Evolutionary conservation across 2,329 filamentous ascomycete genomes (phyloP).

Genomic region (Colletotrichum shisoi): DNA sequence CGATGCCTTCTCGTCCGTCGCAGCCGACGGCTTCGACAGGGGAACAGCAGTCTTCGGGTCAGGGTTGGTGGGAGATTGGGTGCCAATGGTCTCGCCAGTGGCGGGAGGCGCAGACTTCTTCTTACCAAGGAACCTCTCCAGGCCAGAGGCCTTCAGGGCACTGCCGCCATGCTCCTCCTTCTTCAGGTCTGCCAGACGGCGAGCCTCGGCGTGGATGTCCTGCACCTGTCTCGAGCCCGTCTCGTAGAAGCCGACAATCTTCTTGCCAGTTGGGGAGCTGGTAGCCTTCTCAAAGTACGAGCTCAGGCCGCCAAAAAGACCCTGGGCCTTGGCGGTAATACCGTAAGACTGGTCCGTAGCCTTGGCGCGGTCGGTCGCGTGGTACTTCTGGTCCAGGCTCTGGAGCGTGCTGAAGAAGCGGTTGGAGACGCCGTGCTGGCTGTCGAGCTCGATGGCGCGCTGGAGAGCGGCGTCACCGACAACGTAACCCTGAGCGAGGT

Average conservation of each 20-base stretch:
- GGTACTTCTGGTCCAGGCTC: slow-evolving; percentile 83
- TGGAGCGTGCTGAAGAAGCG: slow-evolving; percentile 80
- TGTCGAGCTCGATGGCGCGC: slow-evolving; percentile 84
- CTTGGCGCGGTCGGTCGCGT: slow-evolving; percentile 86
- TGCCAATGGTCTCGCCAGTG: slow-evolving; percentile 53
- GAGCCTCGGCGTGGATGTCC: slow-evolving; percentile 92
- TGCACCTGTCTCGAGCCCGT: slow-evolving; percentile 86
- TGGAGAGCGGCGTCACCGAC: slow-evolving; percentile 79
- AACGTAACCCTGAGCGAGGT: slow-evolving; percentile 92
- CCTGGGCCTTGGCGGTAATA: slow-evolving; percentile 75
- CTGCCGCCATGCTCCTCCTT: slow-evolving; percentile 67
- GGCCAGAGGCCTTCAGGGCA: slow-evolving; percentile 66
- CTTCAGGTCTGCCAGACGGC: slow-evolving; percentile 88
- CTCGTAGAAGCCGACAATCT: slow-evolving; percentile 86
- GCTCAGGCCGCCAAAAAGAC: slow-evolving; percentile 69
- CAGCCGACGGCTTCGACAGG: slow-evolving; percentile 38
- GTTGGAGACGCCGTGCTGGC: slow-evolving; percentile 83
- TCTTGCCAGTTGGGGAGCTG: slow-evolving; percentile 86
- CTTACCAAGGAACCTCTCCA: slow-evolving; percentile 66
- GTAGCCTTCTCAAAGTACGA: slow-evolving; percentile 96
- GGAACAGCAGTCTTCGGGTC: slow-evolving; percentile 35
- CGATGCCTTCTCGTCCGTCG: slow-evolving; percentile 43
- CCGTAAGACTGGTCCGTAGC: slow-evolving; percentile 85
- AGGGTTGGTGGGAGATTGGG: slow-evolving; percentile 36
- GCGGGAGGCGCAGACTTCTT: slow-evolving; percentile 64